A percentile compares a stretch with the other conserved stretches of the same genome.
These are phyloP conservation scores for Bassia scoparia DNA, from an alignment of 148 eudicot genomes.

Conservation along the genomic window DNA sequence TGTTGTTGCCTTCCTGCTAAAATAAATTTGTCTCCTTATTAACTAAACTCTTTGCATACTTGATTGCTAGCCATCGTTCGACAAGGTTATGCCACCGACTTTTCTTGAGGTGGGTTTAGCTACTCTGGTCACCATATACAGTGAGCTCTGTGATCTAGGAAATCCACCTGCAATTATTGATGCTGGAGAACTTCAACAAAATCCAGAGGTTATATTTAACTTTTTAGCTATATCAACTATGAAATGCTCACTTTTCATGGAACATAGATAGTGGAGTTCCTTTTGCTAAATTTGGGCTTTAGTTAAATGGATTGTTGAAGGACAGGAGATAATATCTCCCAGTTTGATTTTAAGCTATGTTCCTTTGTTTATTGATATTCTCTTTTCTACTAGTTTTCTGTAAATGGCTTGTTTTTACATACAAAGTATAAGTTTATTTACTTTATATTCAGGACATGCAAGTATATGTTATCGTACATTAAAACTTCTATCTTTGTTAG, in stretches of 20 bases:
- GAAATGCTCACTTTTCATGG: constrained; percentile 4
- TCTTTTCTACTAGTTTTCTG: neutral
- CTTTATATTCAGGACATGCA: too few species aligned
- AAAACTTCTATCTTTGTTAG: too few species aligned
- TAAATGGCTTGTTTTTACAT: neutral
- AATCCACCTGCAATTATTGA: constrained; percentile 78
- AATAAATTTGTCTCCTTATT: neutral
- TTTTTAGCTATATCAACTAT: neutral
- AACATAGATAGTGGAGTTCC: neutral
- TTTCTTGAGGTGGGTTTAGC: constrained; percentile 74
- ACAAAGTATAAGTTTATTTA: neutral
- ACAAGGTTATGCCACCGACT: constrained; percentile 74
- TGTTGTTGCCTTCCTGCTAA: neutral
- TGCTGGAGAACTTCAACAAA: constrained; percentile 65
- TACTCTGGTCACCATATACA: constrained; percentile 61
- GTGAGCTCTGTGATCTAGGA: constrained; percentile 61
- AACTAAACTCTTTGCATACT: constrained; percentile 11
- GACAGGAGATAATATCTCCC: neutral
- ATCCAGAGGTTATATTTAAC: constrained; percentile 64
- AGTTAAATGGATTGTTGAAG: neutral
- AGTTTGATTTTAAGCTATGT: neutral
- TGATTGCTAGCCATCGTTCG: constrained; percentile 69
- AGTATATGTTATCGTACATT: too few species aligned
- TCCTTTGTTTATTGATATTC: neutral
- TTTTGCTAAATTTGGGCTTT: neutral